Conservation (phyloP, 805 yeast species). For the Starmerella etchellsii region DNA sequence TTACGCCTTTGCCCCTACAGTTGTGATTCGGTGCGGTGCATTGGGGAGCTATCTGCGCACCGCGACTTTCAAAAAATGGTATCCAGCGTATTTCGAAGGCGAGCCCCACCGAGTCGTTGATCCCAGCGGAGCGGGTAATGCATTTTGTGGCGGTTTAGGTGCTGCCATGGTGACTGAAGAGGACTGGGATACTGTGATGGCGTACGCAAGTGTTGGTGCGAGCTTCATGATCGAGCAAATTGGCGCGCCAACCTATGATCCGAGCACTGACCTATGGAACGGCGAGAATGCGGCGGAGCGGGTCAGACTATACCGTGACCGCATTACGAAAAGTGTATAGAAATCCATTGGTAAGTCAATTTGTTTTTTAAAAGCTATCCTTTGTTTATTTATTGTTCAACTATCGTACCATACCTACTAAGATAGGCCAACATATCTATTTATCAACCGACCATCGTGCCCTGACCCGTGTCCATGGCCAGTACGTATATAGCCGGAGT, state of each 20-base stretch:
- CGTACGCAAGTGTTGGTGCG: slow-evolving; percentile 62
- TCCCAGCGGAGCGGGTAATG: slow-evolving; percentile 92
- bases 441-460: no score
- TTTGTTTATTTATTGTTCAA: no score
- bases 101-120: slow-evolving; percentile 46
- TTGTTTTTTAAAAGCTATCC: no score
- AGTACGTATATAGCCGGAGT: slow-evolving; percentile 40
- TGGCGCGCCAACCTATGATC: slow-evolving; percentile 46
- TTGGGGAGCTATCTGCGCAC: slow-evolving; percentile 42
- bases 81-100: slow-evolving; percentile 59
- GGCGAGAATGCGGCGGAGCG: slow-evolving; percentile 37
- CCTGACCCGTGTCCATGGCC: slow-evolving; percentile 7
- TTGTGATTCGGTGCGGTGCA: slow-evolving; percentile 66
- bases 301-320: slow-evolving; percentile 29
- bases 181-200: slow-evolving; percentile 39
- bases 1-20: slow-evolving; percentile 30
- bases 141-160: slow-evolving; percentile 72
- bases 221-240: slow-evolving; percentile 70
- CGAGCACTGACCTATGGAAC: slow-evolving; percentile 44
- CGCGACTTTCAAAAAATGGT: slow-evolving; percentile 29
- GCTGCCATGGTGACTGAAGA: slow-evolving; percentile 35
- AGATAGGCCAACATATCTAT: no score
- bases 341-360: no score
- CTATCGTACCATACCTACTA: no score
- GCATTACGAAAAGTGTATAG: neutral